Conservation (phyloP, 805 yeast genomes). For the Maudiozyma serrabonitensis region DNA sequence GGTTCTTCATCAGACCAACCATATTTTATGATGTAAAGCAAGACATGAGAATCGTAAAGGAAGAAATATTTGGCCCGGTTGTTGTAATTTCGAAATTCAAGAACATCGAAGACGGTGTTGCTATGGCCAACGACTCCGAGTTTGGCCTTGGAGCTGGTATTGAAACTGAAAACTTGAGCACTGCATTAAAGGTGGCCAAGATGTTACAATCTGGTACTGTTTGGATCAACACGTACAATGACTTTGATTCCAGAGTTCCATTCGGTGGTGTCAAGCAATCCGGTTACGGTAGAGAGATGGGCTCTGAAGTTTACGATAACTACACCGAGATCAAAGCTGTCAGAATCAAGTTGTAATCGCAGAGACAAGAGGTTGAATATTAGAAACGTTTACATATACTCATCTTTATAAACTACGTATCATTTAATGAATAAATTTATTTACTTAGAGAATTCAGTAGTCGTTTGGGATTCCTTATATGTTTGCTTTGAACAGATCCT, state of each 20-base stretch:
- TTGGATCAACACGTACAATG: conserved; percentile 75
- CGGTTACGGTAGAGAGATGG: conserved; percentile 83
- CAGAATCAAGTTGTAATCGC: conserved; percentile 43
- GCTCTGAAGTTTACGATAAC: conserved; percentile 63
- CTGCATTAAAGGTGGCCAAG: conserved; percentile 53
- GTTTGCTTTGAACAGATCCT: no score
- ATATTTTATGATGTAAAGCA: conserved; percentile 58
- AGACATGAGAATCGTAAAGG: conserved; percentile 52
- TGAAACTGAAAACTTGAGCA: conserved; percentile 54
- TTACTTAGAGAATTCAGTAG: no score
- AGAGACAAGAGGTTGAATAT: no score
- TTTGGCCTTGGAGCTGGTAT: conserved; percentile 78
- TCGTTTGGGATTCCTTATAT: no score
- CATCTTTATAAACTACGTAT: no score
- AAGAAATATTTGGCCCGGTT: conserved; percentile 77
- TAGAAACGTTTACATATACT: no score
- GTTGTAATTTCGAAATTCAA: conserved; percentile 60
- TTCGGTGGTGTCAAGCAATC: conserved; percentile 76
- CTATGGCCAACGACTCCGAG: conserved; percentile 57
- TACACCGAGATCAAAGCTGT: conserved; percentile 71
- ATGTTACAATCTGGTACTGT: conserved; percentile 65
- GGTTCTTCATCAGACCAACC: conserved; percentile 66
- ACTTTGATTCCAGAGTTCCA: conserved; percentile 65
- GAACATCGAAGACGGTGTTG: conserved; percentile 57
- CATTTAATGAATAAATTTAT: no score